Percentiles rank a stretch among this genome's conserved stretches.
phyloP scores from a whole-genome alignment of 2,329 filamentous ascomycete species.

The Clonostachys chloroleuca region DNA sequence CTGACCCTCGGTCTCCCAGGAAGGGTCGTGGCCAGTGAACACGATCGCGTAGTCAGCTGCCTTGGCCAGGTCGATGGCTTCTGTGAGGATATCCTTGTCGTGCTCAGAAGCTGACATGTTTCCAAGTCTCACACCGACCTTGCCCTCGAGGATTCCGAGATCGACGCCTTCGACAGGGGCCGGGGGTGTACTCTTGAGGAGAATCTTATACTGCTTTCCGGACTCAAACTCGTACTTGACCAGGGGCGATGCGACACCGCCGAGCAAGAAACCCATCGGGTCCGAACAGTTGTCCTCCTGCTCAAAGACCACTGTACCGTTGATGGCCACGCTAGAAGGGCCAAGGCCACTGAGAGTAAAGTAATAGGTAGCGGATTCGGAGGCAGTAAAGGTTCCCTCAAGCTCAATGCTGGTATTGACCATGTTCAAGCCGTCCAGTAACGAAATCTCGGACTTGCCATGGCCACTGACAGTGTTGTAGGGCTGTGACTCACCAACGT shows the following conservation, averaged over 20 bases:
- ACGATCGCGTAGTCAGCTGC: constrained; percentile 19
- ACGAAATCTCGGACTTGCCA: constrained; percentile 5
- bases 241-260: constrained; percentile 17
- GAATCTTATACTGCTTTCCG: constrained; percentile 22
- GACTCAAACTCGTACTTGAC: constrained; percentile 17
- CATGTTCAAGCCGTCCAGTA: background rate
- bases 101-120: background rate
- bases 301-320: constrained; percentile 17
- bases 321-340: constrained; percentile 14
- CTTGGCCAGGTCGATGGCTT: constrained; percentile 5
- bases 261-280: constrained; percentile 4
- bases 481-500: background rate
- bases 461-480: constrained; percentile 4
- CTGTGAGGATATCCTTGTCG: background rate
- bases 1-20: constrained; percentile 45
- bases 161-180: constrained; percentile 10
- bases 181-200: constrained; percentile 20
- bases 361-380: constrained; percentile 17
- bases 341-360: constrained; percentile 19
- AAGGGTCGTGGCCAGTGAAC: constrained; percentile 51
- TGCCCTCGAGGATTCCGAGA: constrained; percentile 15
- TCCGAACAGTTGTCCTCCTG: constrained; percentile 8
- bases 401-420: background rate
- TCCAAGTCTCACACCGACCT: background rate
- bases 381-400: constrained; percentile 15